Conservation (phyloP, 2,329 filamentous ascomycete genomes). For the Colletotrichum spinosum region DNA sequence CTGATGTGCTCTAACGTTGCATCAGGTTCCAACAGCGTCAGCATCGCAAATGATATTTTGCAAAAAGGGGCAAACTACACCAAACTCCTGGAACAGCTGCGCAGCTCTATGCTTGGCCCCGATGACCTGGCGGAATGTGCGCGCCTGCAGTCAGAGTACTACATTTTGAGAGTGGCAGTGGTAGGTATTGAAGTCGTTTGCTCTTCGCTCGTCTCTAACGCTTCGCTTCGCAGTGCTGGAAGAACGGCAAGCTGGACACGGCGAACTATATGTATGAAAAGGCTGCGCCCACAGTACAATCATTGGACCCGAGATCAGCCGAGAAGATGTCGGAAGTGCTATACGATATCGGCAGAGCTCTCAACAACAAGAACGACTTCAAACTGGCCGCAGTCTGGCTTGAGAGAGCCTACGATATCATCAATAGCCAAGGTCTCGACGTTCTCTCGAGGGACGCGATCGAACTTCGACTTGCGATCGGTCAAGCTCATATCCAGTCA, state of each 20-base stretch:
- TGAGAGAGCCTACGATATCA: conserved; percentile 70
- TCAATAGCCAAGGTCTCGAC: conserved; percentile 67
- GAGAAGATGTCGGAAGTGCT: conserved; percentile 76
- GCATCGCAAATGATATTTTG: conserved; percentile 70
- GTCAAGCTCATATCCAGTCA: conserved; percentile 71
- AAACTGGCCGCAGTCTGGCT: conserved; percentile 77
- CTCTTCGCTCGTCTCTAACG: background rate
- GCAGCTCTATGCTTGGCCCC: conserved; percentile 40
- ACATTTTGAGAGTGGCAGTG: conserved; percentile 73
- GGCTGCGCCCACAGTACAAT: conserved; percentile 53
- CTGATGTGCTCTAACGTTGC: conserved; percentile 26
- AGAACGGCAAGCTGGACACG: conserved; percentile 77
- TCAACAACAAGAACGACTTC: conserved; percentile 64
- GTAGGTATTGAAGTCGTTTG: conserved; percentile 56
- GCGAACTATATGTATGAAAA: conserved; percentile 83
- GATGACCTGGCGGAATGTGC: conserved; percentile 47
- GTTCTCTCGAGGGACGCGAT: conserved; percentile 67
- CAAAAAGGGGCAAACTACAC: conserved; percentile 72
- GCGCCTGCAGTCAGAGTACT: conserved; percentile 70
- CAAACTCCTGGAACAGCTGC: conserved; percentile 48
- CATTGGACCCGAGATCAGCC: conserved; percentile 59
- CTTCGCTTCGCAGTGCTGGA: conserved; percentile 71
- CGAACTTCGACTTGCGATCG: conserved; percentile 74
- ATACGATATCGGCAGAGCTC: conserved; percentile 76
- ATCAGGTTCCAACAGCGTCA: conserved; percentile 63